Evolutionary conservation across 257 asterid species (phyloP), one percentile per base, ranked within the genome.

Genomic region (Handroanthus guayacan): DNA sequence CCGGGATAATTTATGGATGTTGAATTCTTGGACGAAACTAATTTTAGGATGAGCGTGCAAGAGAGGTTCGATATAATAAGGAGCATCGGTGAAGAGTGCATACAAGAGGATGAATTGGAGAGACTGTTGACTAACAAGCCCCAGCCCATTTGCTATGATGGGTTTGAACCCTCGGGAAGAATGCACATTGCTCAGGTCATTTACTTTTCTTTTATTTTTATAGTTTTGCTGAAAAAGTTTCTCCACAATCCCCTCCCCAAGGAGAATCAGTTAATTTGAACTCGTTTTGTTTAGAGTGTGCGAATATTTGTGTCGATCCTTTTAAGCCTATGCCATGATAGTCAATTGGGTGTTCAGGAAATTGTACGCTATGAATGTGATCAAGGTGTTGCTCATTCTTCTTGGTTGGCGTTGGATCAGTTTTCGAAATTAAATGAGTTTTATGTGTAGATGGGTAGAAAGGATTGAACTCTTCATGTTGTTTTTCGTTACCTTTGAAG

Each of bases 141-240:
- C 18, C 82, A 87, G 4, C 92, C 90, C 44, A 54, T 90, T 65
- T 92, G 97, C 85, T 94, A 92, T 36, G 98, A 92, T 71, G 97
- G 97, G 9, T 90, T 94, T 69, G 98, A 94, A 72, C 97, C 96
- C 12, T 94, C 98, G 17, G 97, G 98, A 6, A 89, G 97, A 76
- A 91, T 94, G 97, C 97, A 94, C 80, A 94, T 94, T 74, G 98
- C 98, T 41, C 97, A 94, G 97, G 98, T 94, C 9, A 3, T 70
- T 63, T 66, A 38, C 4, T 66, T 60, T 47, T 4, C 5, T 34
- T 41, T 58, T 25, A 25, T 34, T 50, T 45, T 16, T 67, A 8
- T 51, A 31, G 20, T 18, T 13, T 57, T 11, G 61, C 57, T 8
- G 0, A 36, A 44, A 60, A 47, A 39, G 2, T 57, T 48, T 25